Evolutionary conservation across 331 rosid genomes (phyloP).

Genomic region (Phaseolus coccineus): DNA sequence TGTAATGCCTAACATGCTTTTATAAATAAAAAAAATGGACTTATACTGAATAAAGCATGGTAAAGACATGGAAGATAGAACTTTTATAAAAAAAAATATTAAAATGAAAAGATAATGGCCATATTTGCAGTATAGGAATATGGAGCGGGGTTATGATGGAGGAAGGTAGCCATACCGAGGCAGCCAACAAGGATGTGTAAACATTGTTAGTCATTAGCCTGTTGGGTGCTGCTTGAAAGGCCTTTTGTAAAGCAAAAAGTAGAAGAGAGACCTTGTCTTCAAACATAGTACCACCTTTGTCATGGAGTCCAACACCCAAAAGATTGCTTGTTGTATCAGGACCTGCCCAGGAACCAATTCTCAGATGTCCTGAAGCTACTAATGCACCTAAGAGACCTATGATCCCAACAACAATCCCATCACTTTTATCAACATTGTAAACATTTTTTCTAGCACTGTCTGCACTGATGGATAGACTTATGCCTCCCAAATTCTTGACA

Average conservation of each 20-base stretch:
- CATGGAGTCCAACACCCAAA: constrained; percentile 76
- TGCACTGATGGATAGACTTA: constrained; percentile 84
- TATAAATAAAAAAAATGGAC: constrained; percentile 12
- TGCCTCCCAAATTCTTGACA: constrained; percentile 82
- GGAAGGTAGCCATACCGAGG: constrained; percentile 74
- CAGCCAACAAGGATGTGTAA: constrained; percentile 85
- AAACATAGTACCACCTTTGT: constrained; percentile 86
- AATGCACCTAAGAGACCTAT: constrained; percentile 86
- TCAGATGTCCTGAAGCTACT: constrained; percentile 84
- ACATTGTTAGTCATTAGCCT: constrained; percentile 88
- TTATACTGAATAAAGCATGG: constrained; percentile 32
- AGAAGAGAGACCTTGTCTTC: constrained; percentile 90
- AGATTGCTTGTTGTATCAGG: constrained; percentile 66
- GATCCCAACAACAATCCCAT: constrained; percentile 87
- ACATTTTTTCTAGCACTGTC: constrained; percentile 92
- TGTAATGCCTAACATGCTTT: too few species aligned
- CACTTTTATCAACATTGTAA: constrained; percentile 85
- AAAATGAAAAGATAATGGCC: neutral
- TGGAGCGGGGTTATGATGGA: constrained; percentile 17
- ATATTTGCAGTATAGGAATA: constrained; percentile 13
- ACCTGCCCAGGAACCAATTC: constrained; percentile 62
- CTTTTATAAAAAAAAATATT: neutral
- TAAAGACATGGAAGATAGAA: constrained; percentile 33
- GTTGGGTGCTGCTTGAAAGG: constrained; percentile 90
- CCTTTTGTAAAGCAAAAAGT: constrained; percentile 85